A percentile compares a stretch with the other conserved stretches of the same genome.
Conservation (phyloP, 2,329 filamentous ascomycete genomes). For the Paecilomyces fulvus region DNA sequence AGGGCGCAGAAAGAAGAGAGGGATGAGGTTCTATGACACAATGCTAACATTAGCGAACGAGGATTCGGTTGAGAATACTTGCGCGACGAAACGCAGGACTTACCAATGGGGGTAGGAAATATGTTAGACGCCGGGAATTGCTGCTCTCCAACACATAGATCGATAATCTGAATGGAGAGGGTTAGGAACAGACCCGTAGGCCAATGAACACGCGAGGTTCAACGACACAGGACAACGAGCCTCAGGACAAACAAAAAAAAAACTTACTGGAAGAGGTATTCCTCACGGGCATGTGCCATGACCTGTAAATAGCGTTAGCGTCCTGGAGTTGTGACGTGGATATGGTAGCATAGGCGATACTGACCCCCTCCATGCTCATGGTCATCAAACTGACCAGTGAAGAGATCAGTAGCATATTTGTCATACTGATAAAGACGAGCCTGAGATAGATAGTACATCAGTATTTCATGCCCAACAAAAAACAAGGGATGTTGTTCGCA, state of each 20-base stretch:
- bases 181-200: not conserved
- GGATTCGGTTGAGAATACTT: not conserved
- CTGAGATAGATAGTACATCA: conserved; percentile 16
- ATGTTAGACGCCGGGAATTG: conserved; percentile 38
- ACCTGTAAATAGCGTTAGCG: conserved; percentile 33
- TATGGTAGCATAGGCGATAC: conserved; percentile 3
- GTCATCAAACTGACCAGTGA: conserved; percentile 51
- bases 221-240: not conserved
- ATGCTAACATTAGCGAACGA: not conserved
- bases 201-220: not conserved
- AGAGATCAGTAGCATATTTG: conserved; percentile 53
- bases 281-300: conserved; percentile 52
- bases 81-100: conserved; percentile 13
- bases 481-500: not conserved
- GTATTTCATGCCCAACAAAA: not conserved
- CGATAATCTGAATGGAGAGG: conserved; percentile 22
- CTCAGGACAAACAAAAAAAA: not conserved
- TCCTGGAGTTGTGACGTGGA: not conserved
- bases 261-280: conserved; percentile 51
- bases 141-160: conserved; percentile 39
- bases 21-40: conserved; percentile 47
- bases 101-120: conserved; percentile 40
- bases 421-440: conserved; percentile 53
- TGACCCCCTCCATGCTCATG: conserved; percentile 49
- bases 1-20: conserved; percentile 48